Evolutionary conservation across 768 basidiomycete genomes (phyloP).

Genomic region (Tephrocybe sp.): DNA sequence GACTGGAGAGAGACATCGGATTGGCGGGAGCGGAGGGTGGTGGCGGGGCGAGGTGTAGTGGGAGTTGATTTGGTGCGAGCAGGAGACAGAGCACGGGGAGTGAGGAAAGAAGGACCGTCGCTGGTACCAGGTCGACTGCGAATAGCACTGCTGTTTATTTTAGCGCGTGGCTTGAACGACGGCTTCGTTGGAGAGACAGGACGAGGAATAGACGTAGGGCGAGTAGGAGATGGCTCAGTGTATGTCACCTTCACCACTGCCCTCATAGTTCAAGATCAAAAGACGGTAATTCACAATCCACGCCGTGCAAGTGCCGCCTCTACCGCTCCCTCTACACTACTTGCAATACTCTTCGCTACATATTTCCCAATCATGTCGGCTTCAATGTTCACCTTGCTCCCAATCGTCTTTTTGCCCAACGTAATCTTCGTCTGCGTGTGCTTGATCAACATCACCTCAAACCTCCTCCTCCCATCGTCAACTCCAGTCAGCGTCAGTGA

Average conservation of each 20-base stretch:
- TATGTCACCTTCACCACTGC: conserved; percentile 54
- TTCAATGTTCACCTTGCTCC: conserved; percentile 90
- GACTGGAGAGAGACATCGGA: conserved; percentile 17
- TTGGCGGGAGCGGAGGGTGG: conserved; percentile 15
- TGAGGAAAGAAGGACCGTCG: conserved; percentile 21
- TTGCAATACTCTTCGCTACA: conserved; percentile 78
- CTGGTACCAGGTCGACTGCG: conserved; percentile 11
- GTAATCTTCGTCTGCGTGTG: conserved; percentile 92
- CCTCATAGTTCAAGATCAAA: conserved; percentile 30
- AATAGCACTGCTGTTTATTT: conserved; percentile 54
- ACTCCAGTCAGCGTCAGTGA: conserved; percentile 90
- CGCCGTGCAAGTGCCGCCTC: conserved; percentile 52
- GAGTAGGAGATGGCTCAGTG: conserved; percentile 30
- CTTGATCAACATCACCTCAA: conserved; percentile 93
- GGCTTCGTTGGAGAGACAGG: conserved; percentile 24
- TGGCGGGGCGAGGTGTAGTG: conserved; percentile 24
- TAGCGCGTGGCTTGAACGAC: conserved; percentile 50
- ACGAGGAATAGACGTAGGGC: conserved; percentile 22
- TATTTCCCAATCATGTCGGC: conserved; percentile 95
- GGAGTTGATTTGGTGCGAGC: conserved; percentile 26
- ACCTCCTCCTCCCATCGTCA: conserved; percentile 56
- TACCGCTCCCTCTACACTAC: conserved; percentile 61
- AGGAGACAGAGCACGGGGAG: conserved; percentile 43
- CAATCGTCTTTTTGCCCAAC: conserved; percentile 70
- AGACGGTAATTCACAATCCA: conserved; percentile 21